Base-by-base conservation (phyloP, 176 grass and related monocot species). In the Rhipidocladum racemiflorum region DNA sequence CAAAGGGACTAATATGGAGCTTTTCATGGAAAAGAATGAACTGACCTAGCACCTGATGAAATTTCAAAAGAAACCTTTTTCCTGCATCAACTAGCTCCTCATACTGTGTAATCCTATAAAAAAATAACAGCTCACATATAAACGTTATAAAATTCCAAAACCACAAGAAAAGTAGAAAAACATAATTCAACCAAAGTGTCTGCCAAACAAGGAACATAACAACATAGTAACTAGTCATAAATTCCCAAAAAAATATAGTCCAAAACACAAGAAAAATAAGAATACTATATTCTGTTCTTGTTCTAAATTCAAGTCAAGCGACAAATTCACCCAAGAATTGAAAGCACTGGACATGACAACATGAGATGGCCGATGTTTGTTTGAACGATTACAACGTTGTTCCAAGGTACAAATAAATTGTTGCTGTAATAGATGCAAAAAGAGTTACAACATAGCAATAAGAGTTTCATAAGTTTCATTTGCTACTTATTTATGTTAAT, bases 11-110 rank as follows among this genome's bases (percentile, higher is more conserved):
- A 62, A 76, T 29, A 45, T 21, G 18, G 11, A 10, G 25, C 2
- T 46, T 61, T 77, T 78, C 27, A 48, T 7, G 20, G 59, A 81
- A 76, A 61, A 24, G 40, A 61, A 70, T 29, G 17, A 74, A 62
- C 68, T 51, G 50, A 93, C 91, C 91, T 32, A 90, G 65, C 77
- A 74, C 81, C 57, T 74, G 76, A 71, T 57, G 50, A 57, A 90
- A 93, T 61, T 53, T 81, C 27, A 70, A 28, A 76, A 93, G 77
- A 90, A 88, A 83, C 27, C 23, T 79, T 61, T 88, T 90, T 87
- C 85, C 91, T 17, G 65, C 76, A 73, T 82, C 87, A 78, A 85
- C 85, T 65, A 90, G 85, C 60, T 93, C 85, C 48, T 93, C 91
- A 85, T 85, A 62, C 35, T 88, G 66, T 9, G 85, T 50, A 75